Base-by-base conservation (phyloP, 805 yeast genomes). In the Nakazawaea holstii region DNA sequence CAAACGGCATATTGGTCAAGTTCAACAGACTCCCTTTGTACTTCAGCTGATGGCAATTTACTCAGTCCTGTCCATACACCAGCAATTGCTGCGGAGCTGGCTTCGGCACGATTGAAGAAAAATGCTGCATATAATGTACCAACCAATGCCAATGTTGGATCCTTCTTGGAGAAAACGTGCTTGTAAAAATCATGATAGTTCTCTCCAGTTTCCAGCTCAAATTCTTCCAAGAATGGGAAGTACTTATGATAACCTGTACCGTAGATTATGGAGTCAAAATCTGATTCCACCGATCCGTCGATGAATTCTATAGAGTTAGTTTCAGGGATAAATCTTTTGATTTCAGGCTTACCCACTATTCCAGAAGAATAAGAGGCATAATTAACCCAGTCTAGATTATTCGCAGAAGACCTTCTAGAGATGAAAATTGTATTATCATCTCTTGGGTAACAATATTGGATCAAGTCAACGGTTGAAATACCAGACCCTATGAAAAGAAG, bases 71-170 rank as follows among this genome's bases (percentile, higher is more conserved):
- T 65, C 79, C 80, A 78, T 4, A 76, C 73, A n/a, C 82, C 82
- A 13, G 79, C 77, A 43, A 78, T 62, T 0, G 81, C 80, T n/a
- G 79, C 74, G 1, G 80, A 77, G 41, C 68, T 61, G 1, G 73
- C 64, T 54, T 79, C 84, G 52, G 76, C 73, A 13, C 74, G 66
- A 43, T 74, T 73, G 63, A 76, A 77, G 51, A 71, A 68, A 26
- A 74, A 55, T 2, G 73, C 70, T 1, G 77, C 68, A 2, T 72
- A 55, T 13, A 74, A 61, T 7, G 65, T 62, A 6, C 78, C 77
- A 20, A 65, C 64, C 4, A 66, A 55, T 1, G 72, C 74, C 24
- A 73, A 56, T 0, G 76, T 65, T 15, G 76, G 74, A 52, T 73
- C 77, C 5, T 57, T 61, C n/a, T 65, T 61, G 11, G 67, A 53